Base-by-base conservation (phyloP, 2,329 filamentous ascomycete species). In the Exserohilum turcica region DNA sequence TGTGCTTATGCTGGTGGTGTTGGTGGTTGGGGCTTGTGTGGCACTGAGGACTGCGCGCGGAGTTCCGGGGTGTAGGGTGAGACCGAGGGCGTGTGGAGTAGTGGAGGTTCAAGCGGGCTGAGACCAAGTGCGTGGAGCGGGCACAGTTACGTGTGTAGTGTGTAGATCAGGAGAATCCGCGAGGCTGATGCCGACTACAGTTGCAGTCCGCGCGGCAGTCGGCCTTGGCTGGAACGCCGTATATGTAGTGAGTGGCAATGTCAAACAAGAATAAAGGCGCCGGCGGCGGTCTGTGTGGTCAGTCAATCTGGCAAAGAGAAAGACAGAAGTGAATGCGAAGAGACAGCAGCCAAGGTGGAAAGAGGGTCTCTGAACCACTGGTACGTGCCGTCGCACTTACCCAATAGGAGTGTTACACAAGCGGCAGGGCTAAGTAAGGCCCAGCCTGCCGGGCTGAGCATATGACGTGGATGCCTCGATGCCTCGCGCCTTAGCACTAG, bases 341-440 rank as follows among this genome's bases (percentile, higher is more conserved):
- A 24, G 48, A 6, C 43, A 28, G 27, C 18, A 24, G 15, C 35
- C 16, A 35, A 39, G 31, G 35, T 36, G 32, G 31, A 36, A 37
- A 31, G 15, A 37, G 18, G 19, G 15, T 24, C 15, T 27, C n/a
- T 37, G 28, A 48, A 38, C 49, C 27, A 37, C 27, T 31, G 42
- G 32, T 39, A 50, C n/a, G 31, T 19, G 28, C 36, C 40, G 44
- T 12, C 9, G 43, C 29, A 42, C 16, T 31, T 40, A 19, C 37
- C 49, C 43, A 52, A 52, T 47, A 13, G 16, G 29, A 36, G 31
- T 7, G 43, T 31, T 16, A 47, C 43, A 52, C 21, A 52, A 44
- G 36, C 43, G 49, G 42, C 27, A 44, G 31, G 19, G 18, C 28
- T 44, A 35, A 33, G 12, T 44, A 35, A 33, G 12, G 8, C 29